Evolutionary conservation across 23 red algal genomes (phyloP).

Genomic region (Pyropia haitanensis): DNA sequence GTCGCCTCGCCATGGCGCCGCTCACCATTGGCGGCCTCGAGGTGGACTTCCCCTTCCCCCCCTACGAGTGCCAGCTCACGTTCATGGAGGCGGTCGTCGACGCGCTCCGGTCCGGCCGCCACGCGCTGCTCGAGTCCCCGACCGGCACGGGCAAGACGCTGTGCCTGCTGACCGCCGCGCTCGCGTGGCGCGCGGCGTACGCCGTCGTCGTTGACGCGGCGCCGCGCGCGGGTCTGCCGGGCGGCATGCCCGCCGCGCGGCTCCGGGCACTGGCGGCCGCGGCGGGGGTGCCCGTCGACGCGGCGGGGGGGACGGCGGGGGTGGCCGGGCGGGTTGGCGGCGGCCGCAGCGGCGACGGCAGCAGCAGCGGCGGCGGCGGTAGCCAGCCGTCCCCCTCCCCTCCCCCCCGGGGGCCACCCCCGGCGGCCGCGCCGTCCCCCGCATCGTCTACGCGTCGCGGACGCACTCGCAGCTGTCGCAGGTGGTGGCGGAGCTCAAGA

Average conservation of each 20-base stretch:
- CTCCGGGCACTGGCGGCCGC: neutral
- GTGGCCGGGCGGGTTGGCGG: neutral
- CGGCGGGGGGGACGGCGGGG: neutral
- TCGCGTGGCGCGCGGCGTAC: conserved; percentile 75
- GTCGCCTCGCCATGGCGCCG: conserved; percentile 16
- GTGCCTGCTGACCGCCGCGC: conserved; percentile 69
- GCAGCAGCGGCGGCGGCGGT: conserved; percentile 4
- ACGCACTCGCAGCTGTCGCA: conserved; percentile 90
- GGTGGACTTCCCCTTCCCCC: conserved; percentile 82
- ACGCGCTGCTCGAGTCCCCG: conserved; percentile 94
- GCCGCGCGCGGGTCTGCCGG: no score
- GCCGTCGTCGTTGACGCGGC: conserved; percentile 18
- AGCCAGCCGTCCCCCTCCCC: conserved; percentile 23
- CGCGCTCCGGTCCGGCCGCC: conserved; percentile 42
- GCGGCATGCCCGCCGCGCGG: no score
- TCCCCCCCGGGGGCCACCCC: conserved; percentile 7
- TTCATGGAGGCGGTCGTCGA: conserved; percentile 91
- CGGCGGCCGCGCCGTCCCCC: conserved; percentile 34
- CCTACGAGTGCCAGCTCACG: conserved; percentile 74
- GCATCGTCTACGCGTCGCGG: conserved; percentile 86
- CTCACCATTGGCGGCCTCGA: conserved; percentile 38
- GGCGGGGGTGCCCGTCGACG: neutral
- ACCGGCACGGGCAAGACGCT: conserved; percentile 98
- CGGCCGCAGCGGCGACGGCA: neutral
- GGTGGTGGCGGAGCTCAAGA: conserved; percentile 71